These are phyloP conservation scores for Ophiocordyceps camponoti-leonardi DNA, from an alignment of 2,329 filamentous ascomycete species.

Conservation along the genomic window DNA sequence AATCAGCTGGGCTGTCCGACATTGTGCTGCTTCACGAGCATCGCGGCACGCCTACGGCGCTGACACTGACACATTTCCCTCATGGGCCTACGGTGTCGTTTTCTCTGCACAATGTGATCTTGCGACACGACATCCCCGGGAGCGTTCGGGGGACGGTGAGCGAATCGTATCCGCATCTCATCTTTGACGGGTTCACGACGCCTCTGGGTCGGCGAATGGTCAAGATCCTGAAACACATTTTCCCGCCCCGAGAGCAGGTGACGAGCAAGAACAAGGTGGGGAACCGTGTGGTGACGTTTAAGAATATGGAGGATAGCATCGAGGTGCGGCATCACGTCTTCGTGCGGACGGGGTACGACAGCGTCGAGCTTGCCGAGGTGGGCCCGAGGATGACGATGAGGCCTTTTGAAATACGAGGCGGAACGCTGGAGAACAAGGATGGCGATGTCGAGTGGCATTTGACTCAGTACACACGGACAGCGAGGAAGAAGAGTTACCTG, in stretches of 20 bases:
- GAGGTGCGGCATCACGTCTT: slow-evolving; percentile 76
- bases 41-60: slow-evolving; percentile 74
- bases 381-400: slow-evolving; percentile 96
- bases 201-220: slow-evolving; percentile 66
- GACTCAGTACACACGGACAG: slow-evolving; percentile 86
- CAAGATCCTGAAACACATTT: slow-evolving; percentile 84
- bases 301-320: slow-evolving; percentile 85
- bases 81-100: slow-evolving; percentile 71
- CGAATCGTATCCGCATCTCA: slow-evolving; percentile 83
- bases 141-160: slow-evolving; percentile 72
- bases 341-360: slow-evolving; percentile 79
- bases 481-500: slow-evolving; percentile 55
- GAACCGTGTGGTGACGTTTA: slow-evolving; percentile 80
- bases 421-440: slow-evolving; percentile 84
- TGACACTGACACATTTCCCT: slow-evolving; percentile 75
- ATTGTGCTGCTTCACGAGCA: slow-evolving; percentile 83
- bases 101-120: slow-evolving; percentile 78
- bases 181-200: slow-evolving; percentile 87
- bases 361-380: slow-evolving; percentile 76
- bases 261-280: slow-evolving; percentile 61
- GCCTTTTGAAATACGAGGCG: slow-evolving; percentile 79
- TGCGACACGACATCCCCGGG: slow-evolving; percentile 86
- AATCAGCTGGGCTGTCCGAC: slow-evolving; percentile 66
- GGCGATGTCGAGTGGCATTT: slow-evolving; percentile 95
- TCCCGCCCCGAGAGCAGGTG: slow-evolving; percentile 68